Percentiles rank a stretch among this genome's conserved stretches.
These are phyloP conservation scores for Grosmannia penicillata DNA, from an alignment of 2,329 filamentous ascomycete species.

Conservation along the genomic window DNA sequence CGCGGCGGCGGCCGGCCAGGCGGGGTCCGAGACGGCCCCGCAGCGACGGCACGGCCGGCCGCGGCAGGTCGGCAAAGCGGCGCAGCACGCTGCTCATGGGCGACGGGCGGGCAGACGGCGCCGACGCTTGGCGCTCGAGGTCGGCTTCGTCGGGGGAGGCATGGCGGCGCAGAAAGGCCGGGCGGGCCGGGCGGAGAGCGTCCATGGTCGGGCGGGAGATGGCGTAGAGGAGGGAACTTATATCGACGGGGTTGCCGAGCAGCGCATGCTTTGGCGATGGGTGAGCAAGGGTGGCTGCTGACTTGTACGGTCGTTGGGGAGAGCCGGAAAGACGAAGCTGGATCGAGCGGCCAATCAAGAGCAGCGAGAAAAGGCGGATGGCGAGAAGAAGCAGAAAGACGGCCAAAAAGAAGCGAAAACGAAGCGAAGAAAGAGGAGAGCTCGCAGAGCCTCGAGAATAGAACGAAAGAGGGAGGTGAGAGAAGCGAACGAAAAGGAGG, in stretches of 20 bases:
- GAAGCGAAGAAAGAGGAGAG: neutral
- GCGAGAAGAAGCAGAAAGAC: neutral
- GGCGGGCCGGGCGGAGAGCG: constrained; percentile 4
- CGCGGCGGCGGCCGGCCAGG: neutral
- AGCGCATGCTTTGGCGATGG: neutral
- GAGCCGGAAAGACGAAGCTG: neutral
- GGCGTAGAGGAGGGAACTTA: too few species aligned
- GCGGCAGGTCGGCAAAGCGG: constrained; percentile 13
- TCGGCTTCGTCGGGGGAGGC: neutral
- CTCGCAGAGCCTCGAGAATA: constrained; percentile 1
- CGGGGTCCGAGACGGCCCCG: constrained; percentile 11
- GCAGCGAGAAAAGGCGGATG: neutral
- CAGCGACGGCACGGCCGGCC: constrained; percentile 16
- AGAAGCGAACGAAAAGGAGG: neutral
- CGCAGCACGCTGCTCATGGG: constrained; percentile 11
- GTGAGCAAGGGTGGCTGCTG: neutral
- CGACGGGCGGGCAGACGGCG: constrained; percentile 3
- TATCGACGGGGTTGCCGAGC: neutral
- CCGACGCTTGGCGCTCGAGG: neutral
- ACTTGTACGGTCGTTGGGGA: neutral
- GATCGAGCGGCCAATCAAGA: neutral
- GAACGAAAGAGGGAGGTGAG: too few species aligned
- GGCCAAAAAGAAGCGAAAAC: neutral
- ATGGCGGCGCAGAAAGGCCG: too few species aligned
- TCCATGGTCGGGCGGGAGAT: too few species aligned